Evolutionary conservation across 108 stramenopile species (phyloP).

Genomic region (Skeletonema grethae): DNA sequence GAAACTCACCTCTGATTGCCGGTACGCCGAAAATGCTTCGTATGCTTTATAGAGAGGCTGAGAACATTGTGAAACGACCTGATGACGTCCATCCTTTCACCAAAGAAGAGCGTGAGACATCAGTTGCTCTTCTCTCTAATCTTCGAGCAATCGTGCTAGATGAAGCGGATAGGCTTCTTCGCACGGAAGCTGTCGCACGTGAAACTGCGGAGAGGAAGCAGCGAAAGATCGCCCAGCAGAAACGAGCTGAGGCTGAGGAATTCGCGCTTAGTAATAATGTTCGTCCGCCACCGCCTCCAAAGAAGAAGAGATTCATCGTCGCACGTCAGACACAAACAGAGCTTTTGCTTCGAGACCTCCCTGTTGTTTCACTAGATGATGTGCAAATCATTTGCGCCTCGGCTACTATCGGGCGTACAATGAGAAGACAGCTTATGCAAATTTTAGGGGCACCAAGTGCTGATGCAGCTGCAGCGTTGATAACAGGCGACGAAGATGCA

Average conservation of each 20-base stretch:
- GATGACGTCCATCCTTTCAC: constrained; percentile 14
- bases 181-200: constrained; percentile 62
- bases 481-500: constrained; percentile 67
- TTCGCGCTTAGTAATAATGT: background rate
- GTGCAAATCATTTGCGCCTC: constrained; percentile 71
- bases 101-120: constrained; percentile 22
- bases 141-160: constrained; percentile 65
- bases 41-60: constrained; percentile 50
- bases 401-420: constrained; percentile 74
- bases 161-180: constrained; percentile 76
- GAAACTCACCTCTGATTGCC: constrained; percentile 50
- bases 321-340: constrained; percentile 51
- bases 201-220: constrained; percentile 33
- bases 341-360: constrained; percentile 41
- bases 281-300: constrained; percentile 6
- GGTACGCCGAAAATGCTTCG: constrained; percentile 66
- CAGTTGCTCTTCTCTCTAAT: constrained; percentile 46
- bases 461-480: constrained; percentile 63
- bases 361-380: constrained; percentile 36
- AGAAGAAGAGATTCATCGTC: constrained; percentile 34
- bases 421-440: constrained; percentile 76
- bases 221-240: constrained; percentile 33
- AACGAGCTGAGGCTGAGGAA: constrained; percentile 10
- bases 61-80: constrained; percentile 2
- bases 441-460: constrained; percentile 57